These are phyloP conservation scores for Pyrus communis DNA, from an alignment of 306 rosid species.

Conservation along the genomic window DNA sequence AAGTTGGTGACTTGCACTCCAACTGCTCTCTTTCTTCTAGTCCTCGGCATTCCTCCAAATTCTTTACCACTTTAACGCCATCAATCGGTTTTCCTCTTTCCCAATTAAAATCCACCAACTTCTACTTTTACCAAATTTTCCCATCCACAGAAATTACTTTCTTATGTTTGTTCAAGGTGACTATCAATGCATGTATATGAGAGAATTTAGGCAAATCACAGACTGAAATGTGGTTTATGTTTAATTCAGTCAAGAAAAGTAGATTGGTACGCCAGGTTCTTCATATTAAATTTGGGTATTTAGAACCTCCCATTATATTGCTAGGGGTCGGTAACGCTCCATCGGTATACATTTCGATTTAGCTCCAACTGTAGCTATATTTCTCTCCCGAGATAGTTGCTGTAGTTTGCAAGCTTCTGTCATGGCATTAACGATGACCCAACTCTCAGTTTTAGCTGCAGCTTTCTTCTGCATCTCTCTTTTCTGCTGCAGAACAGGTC, in stretches of 20 bases:
- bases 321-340: not conserved
- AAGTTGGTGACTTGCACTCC: constrained; percentile 58
- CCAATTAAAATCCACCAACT: constrained; percentile 27
- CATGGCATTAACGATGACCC: constrained; percentile 32
- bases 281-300: constrained; percentile 17
- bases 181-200: not conserved
- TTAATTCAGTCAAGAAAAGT: not conserved
- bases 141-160: not conserved
- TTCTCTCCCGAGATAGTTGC: not conserved
- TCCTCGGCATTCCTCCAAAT: constrained; percentile 9
- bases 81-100: not conserved
- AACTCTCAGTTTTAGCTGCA: constrained; percentile 29
- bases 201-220: not conserved
- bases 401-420: constrained; percentile 13
- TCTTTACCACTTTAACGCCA: constrained; percentile 11
- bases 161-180: not conserved
- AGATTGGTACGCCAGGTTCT: constrained; percentile 8
- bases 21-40: constrained; percentile 33
- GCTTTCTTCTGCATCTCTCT: constrained; percentile 27
- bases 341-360: constrained; percentile 11
- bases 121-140: constrained; percentile 1
- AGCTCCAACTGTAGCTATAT: not conserved
- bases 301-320: constrained; percentile 12
- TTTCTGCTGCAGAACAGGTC: constrained; percentile 37
- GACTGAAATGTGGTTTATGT: not conserved